Base-by-base conservation (phyloP, 2,329 filamentous ascomycete species). In the Alternaria sp. region DNA sequence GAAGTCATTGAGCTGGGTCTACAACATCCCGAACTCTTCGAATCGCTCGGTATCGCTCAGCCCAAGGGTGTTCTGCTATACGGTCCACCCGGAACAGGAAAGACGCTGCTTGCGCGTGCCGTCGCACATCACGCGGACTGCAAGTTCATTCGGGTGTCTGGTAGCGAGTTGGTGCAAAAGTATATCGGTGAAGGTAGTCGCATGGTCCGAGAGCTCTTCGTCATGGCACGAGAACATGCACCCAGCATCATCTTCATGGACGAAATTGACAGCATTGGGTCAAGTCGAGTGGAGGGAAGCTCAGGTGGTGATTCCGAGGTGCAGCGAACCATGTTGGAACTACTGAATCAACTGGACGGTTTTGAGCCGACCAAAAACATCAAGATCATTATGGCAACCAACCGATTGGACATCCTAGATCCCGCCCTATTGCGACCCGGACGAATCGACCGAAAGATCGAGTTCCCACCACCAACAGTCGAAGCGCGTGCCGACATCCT, bases 171-270 rank as follows among this genome's bases (percentile, higher is more conserved):
- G 75, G 95, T 99, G 68, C 95, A 99, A 77, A 99, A 99, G 82
- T 99, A 99, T 81, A 99, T 99, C 72, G 95, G 95, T 76, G 95
- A 99, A 79, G 95, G 95, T 75, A 95, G 91, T 71, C 89, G 95
- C 71, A 99, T 99, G 95, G 95, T 99, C 65, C 92, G 95, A 75
- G 95, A 99, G 81, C 86, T 99, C 51, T 99, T 99, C 85, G 91
- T 99, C 77, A 99, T 99, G 95, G 95, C 95, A 28, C 87, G 95
- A 80, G 95, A 99, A 78, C 95, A 99, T 72, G 95, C 95, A 1
- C 95, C 95, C 23, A 96, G 92, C 68, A 99, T 99, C 81, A 99
- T 99, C 80, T 99, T 99, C 84, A 99, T 99, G 95, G 95, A 99
- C 79, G 95, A 99, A 80, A 98, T 99, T 79, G 95, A 99, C 83